These are phyloP conservation scores for Phaeophleospora eucalypticola DNA, from an alignment of 2,329 filamentous ascomycete genomes.

Conservation along the genomic window DNA sequence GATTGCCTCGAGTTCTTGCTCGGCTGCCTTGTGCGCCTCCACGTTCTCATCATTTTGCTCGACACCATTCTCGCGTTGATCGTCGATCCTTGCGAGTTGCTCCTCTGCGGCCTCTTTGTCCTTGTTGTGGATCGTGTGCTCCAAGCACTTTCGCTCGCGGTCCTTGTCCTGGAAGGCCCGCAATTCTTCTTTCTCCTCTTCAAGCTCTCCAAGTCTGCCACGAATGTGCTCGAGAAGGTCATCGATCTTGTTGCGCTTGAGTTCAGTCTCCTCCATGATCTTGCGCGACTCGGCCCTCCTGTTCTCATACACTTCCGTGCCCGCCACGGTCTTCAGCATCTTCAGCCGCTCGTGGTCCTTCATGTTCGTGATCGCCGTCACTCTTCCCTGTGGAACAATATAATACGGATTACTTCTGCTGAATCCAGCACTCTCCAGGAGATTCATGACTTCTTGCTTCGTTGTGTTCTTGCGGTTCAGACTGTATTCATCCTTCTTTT, in stretches of 20 bases:
- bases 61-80: conserved; percentile 72
- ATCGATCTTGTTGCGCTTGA: conserved; percentile 91
- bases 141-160: conserved; percentile 81
- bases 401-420: conserved; percentile 98
- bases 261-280: conserved; percentile 95
- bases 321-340: conserved; percentile 94
- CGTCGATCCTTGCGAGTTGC: conserved; percentile 77
- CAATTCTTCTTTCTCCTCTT: conserved; percentile 96
- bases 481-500: conserved; percentile 98
- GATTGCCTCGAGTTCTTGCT: conserved; percentile 73
- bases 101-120: conserved; percentile 77
- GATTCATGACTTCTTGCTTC: conserved; percentile 88
- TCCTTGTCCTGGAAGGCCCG: conserved; percentile 94
- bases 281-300: conserved; percentile 87
- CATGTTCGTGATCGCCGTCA: conserved; percentile 97
- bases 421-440: conserved; percentile 93
- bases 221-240: conserved; percentile 88
- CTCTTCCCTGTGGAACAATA: conserved; percentile 94
- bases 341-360: conserved; percentile 88
- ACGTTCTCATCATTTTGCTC: conserved; percentile 44
- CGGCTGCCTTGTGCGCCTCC: conserved; percentile 62
- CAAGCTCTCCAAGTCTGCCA: conserved; percentile 79
- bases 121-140: conserved; percentile 90
- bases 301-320: conserved; percentile 94
- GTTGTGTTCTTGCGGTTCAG: conserved; percentile 95